A percentile compares a stretch with the other conserved stretches of the same genome.
Evolutionary conservation across 306 rosid genomes (phyloP).

Genomic region (Coriaria nepalensis): DNA sequence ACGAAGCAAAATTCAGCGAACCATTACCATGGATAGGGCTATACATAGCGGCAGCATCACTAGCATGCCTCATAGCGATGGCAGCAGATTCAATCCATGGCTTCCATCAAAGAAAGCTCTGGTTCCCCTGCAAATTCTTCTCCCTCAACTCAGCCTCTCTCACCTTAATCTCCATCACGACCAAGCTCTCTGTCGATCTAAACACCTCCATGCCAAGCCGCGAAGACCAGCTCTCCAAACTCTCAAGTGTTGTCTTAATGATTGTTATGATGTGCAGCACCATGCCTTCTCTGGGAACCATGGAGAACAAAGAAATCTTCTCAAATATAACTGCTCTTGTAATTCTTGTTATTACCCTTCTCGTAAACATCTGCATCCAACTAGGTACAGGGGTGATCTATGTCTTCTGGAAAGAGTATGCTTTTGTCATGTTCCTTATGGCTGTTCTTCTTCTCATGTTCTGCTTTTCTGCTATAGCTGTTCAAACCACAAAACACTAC

Average conservation of each 20-base stretch:
- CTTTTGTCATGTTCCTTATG: conserved; percentile 43
- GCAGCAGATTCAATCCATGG: conserved; percentile 48
- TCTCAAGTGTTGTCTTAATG: conserved; percentile 55
- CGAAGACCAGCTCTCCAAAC: conserved; percentile 70
- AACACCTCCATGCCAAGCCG: conserved; percentile 73
- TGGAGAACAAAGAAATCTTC: conserved; percentile 41
- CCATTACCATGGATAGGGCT: conserved; percentile 94
- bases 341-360: conserved; percentile 59
- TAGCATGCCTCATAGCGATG: conserved; percentile 43
- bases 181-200: conserved; percentile 61
- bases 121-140: conserved; percentile 72
- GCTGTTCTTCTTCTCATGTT: conserved; percentile 41
- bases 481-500: conserved; percentile 46
- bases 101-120: conserved; percentile 36
- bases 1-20: conserved; percentile 47
- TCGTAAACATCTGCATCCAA: conserved; percentile 64
- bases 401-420: conserved; percentile 57
- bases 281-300: conserved; percentile 77
- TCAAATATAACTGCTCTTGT: conserved; percentile 62
- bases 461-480: conserved; percentile 37
- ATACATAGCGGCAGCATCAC: conserved; percentile 67
- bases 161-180: conserved; percentile 49
- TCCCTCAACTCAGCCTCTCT: conserved; percentile 71
- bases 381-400: conserved; percentile 75
- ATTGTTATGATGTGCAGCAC: conserved; percentile 62